A percentile compares a stretch with the other conserved stretches of the same genome.
These are phyloP conservation scores for Irpex sp. DNA, from an alignment of 1,284 basidiomycete species.

Conservation along the genomic window DNA sequence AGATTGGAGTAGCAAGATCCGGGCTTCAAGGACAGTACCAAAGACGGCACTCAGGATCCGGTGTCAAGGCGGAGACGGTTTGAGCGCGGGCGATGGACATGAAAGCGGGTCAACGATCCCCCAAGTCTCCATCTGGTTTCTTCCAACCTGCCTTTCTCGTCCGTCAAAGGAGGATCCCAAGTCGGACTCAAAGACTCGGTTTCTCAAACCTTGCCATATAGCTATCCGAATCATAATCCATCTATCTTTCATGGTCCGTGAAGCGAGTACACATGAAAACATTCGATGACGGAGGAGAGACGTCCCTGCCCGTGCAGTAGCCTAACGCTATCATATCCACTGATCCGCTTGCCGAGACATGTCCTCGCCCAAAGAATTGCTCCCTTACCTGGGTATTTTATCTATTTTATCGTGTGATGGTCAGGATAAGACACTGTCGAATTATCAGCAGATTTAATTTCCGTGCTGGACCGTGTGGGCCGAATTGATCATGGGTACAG, in stretches of 20 bases:
- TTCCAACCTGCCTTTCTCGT: conserved; percentile 17
- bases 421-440: conserved; percentile 1
- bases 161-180: conserved; percentile 4
- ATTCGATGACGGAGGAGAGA: not conserved
- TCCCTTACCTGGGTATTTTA: not conserved
- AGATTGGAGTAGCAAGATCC: conserved; percentile 14
- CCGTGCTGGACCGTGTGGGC: conserved; percentile 19
- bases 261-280: not conserved
- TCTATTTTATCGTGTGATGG: not conserved
- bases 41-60: conserved; percentile 14
- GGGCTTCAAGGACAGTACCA: conserved; percentile 6
- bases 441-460: conserved; percentile 8
- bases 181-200: not conserved
- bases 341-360: conserved; percentile 1
- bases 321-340: not conserved
- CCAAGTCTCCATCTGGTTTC: conserved; percentile 5
- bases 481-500: conserved; percentile 4
- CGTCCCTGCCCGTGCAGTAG: not conserved
- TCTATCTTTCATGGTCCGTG: not conserved
- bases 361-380: not conserved
- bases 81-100: not conserved
- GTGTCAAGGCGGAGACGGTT: conserved; percentile 3
- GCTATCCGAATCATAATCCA: no score
- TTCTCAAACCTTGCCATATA: not conserved
- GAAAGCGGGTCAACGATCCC: not conserved